Conservation (phyloP, 2,329 filamentous ascomycete genomes). For the Aspergillus unguis region DNA sequence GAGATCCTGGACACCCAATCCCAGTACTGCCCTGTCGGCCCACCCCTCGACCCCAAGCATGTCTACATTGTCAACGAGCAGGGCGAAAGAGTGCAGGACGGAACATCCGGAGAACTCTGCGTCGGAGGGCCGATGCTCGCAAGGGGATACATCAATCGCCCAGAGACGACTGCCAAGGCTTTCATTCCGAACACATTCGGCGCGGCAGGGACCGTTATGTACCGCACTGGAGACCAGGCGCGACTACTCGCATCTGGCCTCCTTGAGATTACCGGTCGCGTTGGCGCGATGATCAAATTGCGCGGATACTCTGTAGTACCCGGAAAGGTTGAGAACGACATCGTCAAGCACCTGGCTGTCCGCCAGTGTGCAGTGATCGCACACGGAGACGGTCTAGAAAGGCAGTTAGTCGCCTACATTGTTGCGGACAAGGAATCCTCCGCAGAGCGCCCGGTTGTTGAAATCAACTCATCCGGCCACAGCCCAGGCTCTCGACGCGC, state of each 20-base stretch:
- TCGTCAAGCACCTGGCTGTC: slow-evolving; percentile 67
- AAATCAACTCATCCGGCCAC: slow-evolving; percentile 68
- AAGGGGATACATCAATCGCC: slow-evolving; percentile 74
- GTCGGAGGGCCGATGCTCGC: slow-evolving; percentile 72
- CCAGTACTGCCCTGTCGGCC: slow-evolving; percentile 70
- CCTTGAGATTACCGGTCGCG: slow-evolving; percentile 71
- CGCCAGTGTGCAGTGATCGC: slow-evolving; percentile 68
- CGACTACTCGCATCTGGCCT: slow-evolving; percentile 64
- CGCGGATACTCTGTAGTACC: slow-evolving; percentile 76
- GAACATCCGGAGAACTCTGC: slow-evolving; percentile 68
- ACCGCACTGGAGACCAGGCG: slow-evolving; percentile 70
- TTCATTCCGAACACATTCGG: slow-evolving; percentile 66
- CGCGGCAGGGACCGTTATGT: slow-evolving; percentile 64
- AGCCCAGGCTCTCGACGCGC: slow-evolving; percentile 66
- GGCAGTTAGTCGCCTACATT: slow-evolving; percentile 73
- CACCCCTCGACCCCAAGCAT: slow-evolving; percentile 63
- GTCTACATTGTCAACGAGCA: slow-evolving; percentile 71
- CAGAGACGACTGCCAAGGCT: slow-evolving; percentile 70
- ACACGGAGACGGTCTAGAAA: slow-evolving; percentile 71
- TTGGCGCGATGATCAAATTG: slow-evolving; percentile 77
- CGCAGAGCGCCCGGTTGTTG: slow-evolving; percentile 57
- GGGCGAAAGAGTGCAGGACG: slow-evolving; percentile 60
- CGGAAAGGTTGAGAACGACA: slow-evolving; percentile 70
- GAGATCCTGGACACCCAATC: slow-evolving; percentile 64
- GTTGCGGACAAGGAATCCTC: slow-evolving; percentile 61